Evolutionary conservation across 176 grass and related monocot genomes (phyloP), one percentile per base, ranked within the genome.

Genomic region (Chrysopogon serrulatus): DNA sequence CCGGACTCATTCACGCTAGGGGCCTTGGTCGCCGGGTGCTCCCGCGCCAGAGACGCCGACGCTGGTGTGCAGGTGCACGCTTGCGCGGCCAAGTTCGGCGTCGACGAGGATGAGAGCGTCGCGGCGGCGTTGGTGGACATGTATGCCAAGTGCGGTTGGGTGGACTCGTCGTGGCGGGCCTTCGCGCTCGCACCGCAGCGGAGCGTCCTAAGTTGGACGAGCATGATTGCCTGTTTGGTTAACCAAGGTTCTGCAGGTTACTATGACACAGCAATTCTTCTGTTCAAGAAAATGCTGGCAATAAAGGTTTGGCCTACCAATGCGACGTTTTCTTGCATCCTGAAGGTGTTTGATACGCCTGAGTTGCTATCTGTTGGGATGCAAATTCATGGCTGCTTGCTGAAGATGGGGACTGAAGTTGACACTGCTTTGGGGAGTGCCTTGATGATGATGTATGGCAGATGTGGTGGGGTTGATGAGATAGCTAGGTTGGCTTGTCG

Each of bases 371-470:
- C 32, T 15, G 68, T 48, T 44, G 93, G 87, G 16, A 92, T 90
- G 65, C 90, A 95, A 56, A 72, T 90, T 31, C 93, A 95, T 77
- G 81, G 87, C 8, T 95, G 85, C 82, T 80, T 95, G 49, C 47
- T 90, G 82, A 95, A 95, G 82, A 86, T 92, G 63, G 90, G 90
- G 5, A 80, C 88, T 32, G 85, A 95, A 43, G 24, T 95, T 18
- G 87, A 92, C 59, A 62, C 77, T 69, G 74, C 83, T 41, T 54
- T 92, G 45, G 85, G 82, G 16, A 90, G 78, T 63, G 74, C 93
- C 81, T 79, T 94, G 33, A 73, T 90, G 51, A 48, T 85, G 28
- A 90, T 95, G 93, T 95, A 95, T 54, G 87, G 87, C 27, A 90
- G 84, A 82, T 95, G 93, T 12, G 87, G 82, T 5, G 85, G 90